Base-by-base conservation (phyloP, 805 yeast genomes). In the Saturnispora saitoi region DNA sequence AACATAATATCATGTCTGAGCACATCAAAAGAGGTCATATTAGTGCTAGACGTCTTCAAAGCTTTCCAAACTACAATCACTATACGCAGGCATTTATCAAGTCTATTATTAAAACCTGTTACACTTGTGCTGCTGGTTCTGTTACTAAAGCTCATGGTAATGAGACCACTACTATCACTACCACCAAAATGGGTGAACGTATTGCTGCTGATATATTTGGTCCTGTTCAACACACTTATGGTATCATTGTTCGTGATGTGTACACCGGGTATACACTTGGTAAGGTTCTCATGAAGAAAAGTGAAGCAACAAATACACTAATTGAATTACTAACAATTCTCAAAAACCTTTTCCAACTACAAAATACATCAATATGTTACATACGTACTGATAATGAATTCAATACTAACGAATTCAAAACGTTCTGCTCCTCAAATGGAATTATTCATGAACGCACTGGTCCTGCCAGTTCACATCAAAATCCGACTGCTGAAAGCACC, bases 381-480 rank as follows among this genome's bases (percentile, higher is more conserved):
- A 20, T 37, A 1, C 20, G 29, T 19, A 19, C 40, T 20, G 40
- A 36, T 12, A 36, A 36, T 36, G 40, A 36, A 36, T 36, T 36
- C 9, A 17, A 19, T 3, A 36, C 40, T 4, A 19, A 20, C 4
- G 4, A 36, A 36, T 19, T 36, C 9, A 24, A 32, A 7, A 32
- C 22, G 15, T 46, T 32, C 15, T 40, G 44, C 7, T 14, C 34
- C 19, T 2, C 7, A 3, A 37, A 29, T 29, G 48, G 43, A 3
- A 19, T 45, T 7, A 30, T 30, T 4, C 15, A 19, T 3, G 48
- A 45, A 31, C 28, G 32, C 2, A 38, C 37, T 15, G 43, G 42
- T 3, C 43, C 48, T 28, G 17, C 22, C 12, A 28, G 37, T 8
- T 37, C 38, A 1, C 29, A 37, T 38, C 48, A 46, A 46, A 39